Conservation (phyloP, 2,329 filamentous ascomycete species). For the Hymenoscyphus fraxineus region DNA sequence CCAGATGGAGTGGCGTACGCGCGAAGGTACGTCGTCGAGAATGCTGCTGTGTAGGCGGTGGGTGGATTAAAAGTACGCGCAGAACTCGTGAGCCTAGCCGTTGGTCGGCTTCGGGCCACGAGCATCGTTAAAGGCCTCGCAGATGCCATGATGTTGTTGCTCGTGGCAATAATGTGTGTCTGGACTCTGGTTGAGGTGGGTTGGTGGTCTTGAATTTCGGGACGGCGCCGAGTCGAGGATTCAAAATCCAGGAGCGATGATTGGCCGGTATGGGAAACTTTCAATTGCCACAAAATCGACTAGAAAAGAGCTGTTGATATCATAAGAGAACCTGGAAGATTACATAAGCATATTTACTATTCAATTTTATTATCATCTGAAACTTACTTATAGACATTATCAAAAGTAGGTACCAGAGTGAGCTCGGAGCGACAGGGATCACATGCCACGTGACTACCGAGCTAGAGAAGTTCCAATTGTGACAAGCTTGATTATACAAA, state of each 20-base stretch:
- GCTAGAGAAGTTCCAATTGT: conserved; percentile 14
- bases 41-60: conserved; percentile 23
- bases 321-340: background rate
- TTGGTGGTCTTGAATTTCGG: conserved; percentile 15
- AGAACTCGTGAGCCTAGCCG: conserved; percentile 27
- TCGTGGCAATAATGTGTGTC: conserved; percentile 28
- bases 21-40: conserved; percentile 32
- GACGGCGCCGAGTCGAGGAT: conserved; percentile 11
- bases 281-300: conserved; percentile 19
- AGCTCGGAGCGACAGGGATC: background rate
- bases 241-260: conserved; percentile 22
- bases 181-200: conserved; percentile 19
- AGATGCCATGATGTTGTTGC: conserved; percentile 35
- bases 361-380: background rate
- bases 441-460: background rate
- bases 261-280: conserved; percentile 24
- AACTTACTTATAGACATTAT: background rate
- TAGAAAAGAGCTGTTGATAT: background rate
- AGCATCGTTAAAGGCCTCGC: conserved; percentile 37
- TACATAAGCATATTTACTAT: background rate
- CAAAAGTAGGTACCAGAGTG: background rate
- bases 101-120: conserved; percentile 34
- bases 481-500: conserved; percentile 8
- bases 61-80: conserved; percentile 27
- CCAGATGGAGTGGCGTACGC: conserved; percentile 64